Percentiles rank a stretch among this genome's conserved stretches.
phyloP scores from a whole-genome alignment of 2,329 filamentous ascomycete genomes.

The Pseudogymnoascus sp. region DNA sequence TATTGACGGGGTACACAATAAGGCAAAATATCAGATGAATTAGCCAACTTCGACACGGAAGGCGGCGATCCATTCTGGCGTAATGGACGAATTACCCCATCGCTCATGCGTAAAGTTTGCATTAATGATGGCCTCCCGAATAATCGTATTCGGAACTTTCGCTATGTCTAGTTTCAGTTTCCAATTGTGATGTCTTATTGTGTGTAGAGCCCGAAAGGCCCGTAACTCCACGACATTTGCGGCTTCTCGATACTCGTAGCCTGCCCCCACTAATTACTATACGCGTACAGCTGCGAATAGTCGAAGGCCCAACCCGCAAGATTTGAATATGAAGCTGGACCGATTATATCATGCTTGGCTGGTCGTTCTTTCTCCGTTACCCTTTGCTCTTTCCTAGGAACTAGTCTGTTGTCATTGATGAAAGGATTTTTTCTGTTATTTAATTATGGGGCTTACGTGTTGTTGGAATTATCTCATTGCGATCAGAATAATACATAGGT shows the following conservation, averaged over 20 bases:
- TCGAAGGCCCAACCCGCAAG: neutral
- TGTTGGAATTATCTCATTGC: too few species aligned
- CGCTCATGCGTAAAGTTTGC: neutral
- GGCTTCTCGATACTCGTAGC: neutral
- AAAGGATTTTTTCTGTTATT: too few species aligned
- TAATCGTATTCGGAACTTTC: neutral
- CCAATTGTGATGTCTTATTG: neutral
- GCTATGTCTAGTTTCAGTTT: neutral
- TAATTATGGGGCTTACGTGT: too few species aligned
- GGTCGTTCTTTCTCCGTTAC: neutral
- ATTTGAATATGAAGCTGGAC: neutral
- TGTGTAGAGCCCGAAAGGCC: neutral
- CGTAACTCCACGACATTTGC: neutral
- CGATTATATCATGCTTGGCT: neutral
- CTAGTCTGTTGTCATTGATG: too few species aligned
- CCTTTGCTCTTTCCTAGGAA: neutral
- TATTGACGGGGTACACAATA: neutral
- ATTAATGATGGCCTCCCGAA: conserved; percentile 1
- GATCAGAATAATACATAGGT: too few species aligned
- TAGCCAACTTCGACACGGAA: neutral
- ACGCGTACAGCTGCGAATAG: neutral
- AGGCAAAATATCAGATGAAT: neutral
- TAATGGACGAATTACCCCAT: neutral
- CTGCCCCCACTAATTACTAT: neutral
- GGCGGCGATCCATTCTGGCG: neutral